phyloP scores from a whole-genome alignment of 306 rosid species.

The Trichosanthes truncata region DNA sequence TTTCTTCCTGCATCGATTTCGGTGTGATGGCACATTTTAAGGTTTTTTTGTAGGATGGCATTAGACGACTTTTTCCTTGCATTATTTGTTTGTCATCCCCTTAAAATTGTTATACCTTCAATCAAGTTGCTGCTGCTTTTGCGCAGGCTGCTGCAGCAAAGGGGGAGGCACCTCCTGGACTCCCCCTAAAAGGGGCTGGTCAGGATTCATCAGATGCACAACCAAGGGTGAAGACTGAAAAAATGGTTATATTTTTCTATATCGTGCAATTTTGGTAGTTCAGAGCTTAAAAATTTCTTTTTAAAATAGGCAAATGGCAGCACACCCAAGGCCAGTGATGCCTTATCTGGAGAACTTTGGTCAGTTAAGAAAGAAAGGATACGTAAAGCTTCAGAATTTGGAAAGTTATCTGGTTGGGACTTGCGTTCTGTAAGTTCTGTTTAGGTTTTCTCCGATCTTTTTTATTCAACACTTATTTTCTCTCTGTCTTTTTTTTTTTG shows the following conservation, averaged over 20 bases:
- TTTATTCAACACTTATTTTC: not conserved
- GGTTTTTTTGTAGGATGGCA: not conserved
- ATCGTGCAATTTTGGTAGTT: slow-evolving; percentile 1
- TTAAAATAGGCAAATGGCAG: slow-evolving; percentile 60
- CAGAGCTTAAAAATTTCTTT: slow-evolving; percentile 10
- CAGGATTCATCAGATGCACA: slow-evolving; percentile 90
- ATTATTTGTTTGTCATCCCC: not conserved
- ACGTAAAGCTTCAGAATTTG: slow-evolving; percentile 62
- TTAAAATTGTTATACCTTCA: not conserved
- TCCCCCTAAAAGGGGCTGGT: slow-evolving; percentile 94
- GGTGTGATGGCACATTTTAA: not conserved
- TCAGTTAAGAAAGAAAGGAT: slow-evolving; percentile 83
- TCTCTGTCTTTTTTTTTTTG: not conserved
- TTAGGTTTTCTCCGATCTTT: not conserved
- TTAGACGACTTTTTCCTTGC: not conserved
- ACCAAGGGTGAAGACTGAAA: slow-evolving; percentile 36
- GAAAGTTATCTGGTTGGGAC: slow-evolving; percentile 84
- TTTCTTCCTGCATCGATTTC: not conserved
- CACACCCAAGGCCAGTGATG: slow-evolving; percentile 84
- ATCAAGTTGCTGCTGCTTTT: slow-evolving; percentile 16
- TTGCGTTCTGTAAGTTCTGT: slow-evolving; percentile 71
- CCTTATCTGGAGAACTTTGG: slow-evolving; percentile 98
- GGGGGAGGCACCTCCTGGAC: slow-evolving; percentile 99
- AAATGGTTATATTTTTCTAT: not conserved
- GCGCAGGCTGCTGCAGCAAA: slow-evolving; percentile 97